Conservation (phyloP, 2,329 filamentous ascomycete species). For the Dryadomyces quercivorus region DNA sequence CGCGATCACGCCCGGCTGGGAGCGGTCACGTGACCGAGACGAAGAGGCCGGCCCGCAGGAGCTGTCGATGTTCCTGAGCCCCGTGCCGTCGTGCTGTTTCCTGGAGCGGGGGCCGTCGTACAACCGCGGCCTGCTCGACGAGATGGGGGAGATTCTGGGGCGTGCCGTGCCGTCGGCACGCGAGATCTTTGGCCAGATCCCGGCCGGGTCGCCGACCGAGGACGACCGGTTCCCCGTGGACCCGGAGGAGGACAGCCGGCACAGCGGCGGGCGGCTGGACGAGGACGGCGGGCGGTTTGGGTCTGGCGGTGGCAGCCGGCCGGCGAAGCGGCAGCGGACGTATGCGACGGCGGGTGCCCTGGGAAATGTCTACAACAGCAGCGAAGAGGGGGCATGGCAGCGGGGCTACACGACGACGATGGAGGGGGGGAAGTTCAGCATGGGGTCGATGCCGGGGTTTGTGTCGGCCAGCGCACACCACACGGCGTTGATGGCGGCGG, state of each 20-base stretch:
- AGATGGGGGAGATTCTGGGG: conserved; percentile 59
- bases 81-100: conserved; percentile 28
- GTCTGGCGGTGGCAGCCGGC: conserved; percentile 1
- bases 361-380: not conserved
- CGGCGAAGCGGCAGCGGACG: conserved; percentile 9
- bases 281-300: conserved; percentile 3
- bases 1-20: conserved; percentile 31
- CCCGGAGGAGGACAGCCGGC: conserved; percentile 25
- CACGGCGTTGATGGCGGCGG: conserved; percentile 23
- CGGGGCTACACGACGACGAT: conserved; percentile 48
- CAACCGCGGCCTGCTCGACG: conserved; percentile 45
- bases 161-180: conserved; percentile 46
- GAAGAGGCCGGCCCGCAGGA: conserved; percentile 27
- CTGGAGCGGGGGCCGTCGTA: conserved; percentile 59
- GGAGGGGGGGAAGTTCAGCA: conserved; percentile 47
- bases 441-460: conserved; percentile 45
- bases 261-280: conserved; percentile 6
- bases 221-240: conserved; percentile 59
- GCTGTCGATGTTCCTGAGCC: conserved; percentile 60
- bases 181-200: conserved; percentile 39
- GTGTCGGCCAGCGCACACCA: conserved; percentile 48
- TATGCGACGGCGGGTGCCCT: conserved; percentile 8
- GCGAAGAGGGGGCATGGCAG: conserved; percentile 19
- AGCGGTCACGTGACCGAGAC: not conserved
- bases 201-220: conserved; percentile 42